Conservation (phyloP, 306 rosid genomes). For the Vigna reflexopilosa region DNA sequence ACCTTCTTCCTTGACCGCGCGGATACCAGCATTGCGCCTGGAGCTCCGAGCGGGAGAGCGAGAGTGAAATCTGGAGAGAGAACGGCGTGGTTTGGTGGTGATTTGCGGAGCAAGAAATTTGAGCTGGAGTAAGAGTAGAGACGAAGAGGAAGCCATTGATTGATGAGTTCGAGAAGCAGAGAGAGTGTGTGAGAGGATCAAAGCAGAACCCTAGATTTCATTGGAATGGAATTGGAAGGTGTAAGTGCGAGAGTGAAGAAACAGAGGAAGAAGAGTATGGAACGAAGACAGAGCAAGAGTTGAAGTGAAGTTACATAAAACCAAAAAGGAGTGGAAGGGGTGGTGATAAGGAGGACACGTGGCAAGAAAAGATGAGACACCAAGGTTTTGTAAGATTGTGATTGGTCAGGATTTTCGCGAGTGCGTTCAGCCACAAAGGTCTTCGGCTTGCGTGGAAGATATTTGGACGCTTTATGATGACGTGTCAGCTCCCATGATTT, state of each 20-base stretch:
- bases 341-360: conserved; percentile 75
- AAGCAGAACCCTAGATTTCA: conserved; percentile 55
- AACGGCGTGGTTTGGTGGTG: conserved; percentile 53
- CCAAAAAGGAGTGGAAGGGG: neutral
- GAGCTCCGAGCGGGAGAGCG: conserved; percentile 34
- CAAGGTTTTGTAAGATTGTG: conserved; percentile 37
- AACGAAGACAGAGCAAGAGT: neutral
- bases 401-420: conserved; percentile 58
- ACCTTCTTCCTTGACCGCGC: conserved; percentile 68
- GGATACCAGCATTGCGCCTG: conserved; percentile 28
- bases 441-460: conserved; percentile 30
- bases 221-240: neutral
- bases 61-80: conserved; percentile 41
- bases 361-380: conserved; percentile 60
- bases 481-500: conserved; percentile 26
- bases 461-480: conserved; percentile 48
- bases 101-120: conserved; percentile 61
- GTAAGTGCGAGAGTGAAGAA: neutral
- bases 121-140: conserved; percentile 63
- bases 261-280: neutral
- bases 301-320: neutral
- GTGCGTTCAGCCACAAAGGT: conserved; percentile 47
- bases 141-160: conserved; percentile 63
- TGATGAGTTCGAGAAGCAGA: neutral
- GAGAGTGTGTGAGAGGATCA: conserved; percentile 9